Conservation (phyloP, 805 yeast genomes). For the Scheffersomyces ergatensis region DNA sequence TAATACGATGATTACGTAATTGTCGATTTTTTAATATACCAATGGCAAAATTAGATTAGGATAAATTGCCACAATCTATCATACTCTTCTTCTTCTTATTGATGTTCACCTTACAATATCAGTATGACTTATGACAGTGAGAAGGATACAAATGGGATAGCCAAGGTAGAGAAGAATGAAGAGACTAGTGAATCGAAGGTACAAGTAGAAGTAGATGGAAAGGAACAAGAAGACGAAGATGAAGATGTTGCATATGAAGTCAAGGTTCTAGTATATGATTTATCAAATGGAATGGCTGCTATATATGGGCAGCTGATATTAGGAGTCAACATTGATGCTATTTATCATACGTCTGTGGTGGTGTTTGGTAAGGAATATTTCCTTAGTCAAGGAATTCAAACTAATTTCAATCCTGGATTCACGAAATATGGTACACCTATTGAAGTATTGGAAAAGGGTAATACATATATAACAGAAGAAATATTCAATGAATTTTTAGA, state of each 20-base stretch:
- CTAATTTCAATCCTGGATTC: conserved; percentile 40
- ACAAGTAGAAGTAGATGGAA: not conserved
- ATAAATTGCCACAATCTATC: too few relatives aligned
- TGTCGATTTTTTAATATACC: too few relatives aligned
- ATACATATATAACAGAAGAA: conserved; percentile 50
- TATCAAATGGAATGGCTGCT: conserved; percentile 61
- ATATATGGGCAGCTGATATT: conserved; percentile 47
- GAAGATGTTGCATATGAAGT: conserved; percentile 35
- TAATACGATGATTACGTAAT: too few relatives aligned
- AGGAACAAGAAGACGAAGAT: conserved; percentile 1
- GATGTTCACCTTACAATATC: too few relatives aligned
- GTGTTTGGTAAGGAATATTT: conserved; percentile 54
- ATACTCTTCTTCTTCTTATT: too few relatives aligned
- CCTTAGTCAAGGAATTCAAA: conserved; percentile 57
- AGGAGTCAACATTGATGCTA: conserved; percentile 57
- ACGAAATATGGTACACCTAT: conserved; percentile 61
- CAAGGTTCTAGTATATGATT: conserved; percentile 59
- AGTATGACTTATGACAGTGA: too few relatives aligned
- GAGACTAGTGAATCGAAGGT: not conserved
- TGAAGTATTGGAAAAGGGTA: conserved; percentile 52
- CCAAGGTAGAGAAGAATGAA: not conserved
- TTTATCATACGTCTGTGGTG: conserved; percentile 65
- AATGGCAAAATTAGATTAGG: too few relatives aligned
- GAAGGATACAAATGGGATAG: not conserved
- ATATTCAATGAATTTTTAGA: conserved; percentile 51